Conservation (phyloP, 2,329 filamentous ascomycete genomes). For the Claviceps sp. region DNA sequence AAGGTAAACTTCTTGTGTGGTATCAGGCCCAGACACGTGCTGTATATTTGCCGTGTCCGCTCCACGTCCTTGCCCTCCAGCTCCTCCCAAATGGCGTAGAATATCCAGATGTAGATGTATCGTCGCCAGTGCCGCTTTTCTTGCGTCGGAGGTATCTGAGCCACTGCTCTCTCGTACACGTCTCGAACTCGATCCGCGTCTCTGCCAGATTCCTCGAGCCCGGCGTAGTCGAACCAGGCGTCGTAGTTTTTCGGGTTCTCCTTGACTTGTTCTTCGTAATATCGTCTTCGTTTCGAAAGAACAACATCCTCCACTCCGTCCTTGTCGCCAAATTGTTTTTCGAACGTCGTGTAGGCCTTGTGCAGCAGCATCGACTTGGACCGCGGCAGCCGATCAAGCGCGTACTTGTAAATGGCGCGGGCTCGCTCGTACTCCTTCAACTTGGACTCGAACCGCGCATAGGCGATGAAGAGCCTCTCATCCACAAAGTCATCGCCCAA, state of each 20-base stretch:
- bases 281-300: conserved; percentile 78
- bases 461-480: conserved; percentile 88
- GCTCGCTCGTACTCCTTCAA: conserved; percentile 91
- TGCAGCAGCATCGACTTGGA: conserved; percentile 76
- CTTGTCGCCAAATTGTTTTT: conserved; percentile 91
- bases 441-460: conserved; percentile 88
- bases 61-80: conserved; percentile 66
- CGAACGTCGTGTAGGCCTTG: conserved; percentile 91
- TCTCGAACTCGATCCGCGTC: conserved; percentile 77
- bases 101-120: conserved; percentile 96
- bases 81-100: conserved; percentile 94
- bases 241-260: conserved; percentile 96
- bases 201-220: conserved; percentile 74
- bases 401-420: conserved; percentile 92
- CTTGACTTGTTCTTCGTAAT: conserved; percentile 89
- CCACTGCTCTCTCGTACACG: conserved; percentile 89
- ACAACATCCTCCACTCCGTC: conserved; percentile 94
- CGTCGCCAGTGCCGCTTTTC: conserved; percentile 96
- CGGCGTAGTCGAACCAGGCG: conserved; percentile 89
- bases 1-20: conserved; percentile 97
- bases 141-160: conserved; percentile 85
- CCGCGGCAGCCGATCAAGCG: conserved; percentile 77
- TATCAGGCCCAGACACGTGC: conserved; percentile 72
- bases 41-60: conserved; percentile 79
- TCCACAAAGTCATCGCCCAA: conserved; percentile 93